These are phyloP conservation scores for Hawksworthiomyces lignivorus DNA, from an alignment of 2,329 filamentous ascomycete species.

Conservation along the genomic window DNA sequence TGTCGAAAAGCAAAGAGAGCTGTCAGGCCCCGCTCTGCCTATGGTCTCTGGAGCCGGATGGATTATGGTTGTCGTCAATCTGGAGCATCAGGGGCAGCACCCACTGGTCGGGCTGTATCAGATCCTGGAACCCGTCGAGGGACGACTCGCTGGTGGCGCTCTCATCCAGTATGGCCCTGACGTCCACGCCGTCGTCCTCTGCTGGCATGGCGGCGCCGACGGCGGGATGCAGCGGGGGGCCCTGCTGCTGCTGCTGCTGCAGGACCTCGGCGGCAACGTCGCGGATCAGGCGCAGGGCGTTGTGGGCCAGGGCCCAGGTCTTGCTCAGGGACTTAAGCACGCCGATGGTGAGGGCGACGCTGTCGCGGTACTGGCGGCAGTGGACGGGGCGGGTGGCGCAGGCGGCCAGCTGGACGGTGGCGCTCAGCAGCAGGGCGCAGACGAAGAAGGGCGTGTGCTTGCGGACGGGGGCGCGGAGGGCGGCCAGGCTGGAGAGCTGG, in stretches of 20 bases:
- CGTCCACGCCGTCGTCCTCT: background rate
- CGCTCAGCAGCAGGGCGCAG: constrained; percentile 2
- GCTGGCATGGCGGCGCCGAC: background rate
- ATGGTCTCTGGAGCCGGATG: no score
- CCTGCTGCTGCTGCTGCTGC: background rate
- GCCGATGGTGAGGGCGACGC: background rate
- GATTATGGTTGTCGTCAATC: constrained; percentile 1
- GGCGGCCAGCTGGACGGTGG: constrained; percentile 3
- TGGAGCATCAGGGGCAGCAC: constrained; percentile 2
- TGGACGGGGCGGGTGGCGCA: background rate
- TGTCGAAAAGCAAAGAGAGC: no score
- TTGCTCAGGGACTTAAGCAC: constrained; percentile 2
- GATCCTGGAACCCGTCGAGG: no score
- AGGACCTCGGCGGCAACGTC: constrained; percentile 3
- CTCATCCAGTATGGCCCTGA: background rate
- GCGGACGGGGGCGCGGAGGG: no score
- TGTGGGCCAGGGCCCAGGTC: constrained; percentile 3
- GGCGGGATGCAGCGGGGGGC: background rate
- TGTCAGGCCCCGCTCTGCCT: no score
- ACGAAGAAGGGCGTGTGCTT: constrained; percentile 8
- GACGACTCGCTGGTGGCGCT: no score
- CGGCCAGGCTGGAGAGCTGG: background rate
- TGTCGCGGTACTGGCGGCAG: constrained; percentile 1
- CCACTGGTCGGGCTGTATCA: no score
- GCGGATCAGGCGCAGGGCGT: constrained; percentile 1